These are phyloP conservation scores for Pythium pectinolyticum DNA, from an alignment of 352 stramenopile species.

Conservation along the genomic window DNA sequence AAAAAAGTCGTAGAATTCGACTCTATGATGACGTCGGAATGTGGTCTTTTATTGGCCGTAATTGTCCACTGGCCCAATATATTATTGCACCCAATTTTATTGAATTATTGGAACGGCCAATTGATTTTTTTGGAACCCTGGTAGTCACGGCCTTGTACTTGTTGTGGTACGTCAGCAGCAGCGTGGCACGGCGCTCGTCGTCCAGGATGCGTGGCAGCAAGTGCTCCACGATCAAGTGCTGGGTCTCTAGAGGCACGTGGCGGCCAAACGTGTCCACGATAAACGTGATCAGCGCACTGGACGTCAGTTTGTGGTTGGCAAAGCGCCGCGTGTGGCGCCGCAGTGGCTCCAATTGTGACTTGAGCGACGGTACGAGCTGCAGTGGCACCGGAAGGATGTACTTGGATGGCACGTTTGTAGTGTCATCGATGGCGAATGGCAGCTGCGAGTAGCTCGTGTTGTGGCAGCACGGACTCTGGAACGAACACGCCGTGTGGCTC, in stretches of 20 bases:
- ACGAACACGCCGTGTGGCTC: conserved; percentile 22
- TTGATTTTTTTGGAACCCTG: too few relatives aligned
- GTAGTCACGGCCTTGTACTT: conserved; percentile 28
- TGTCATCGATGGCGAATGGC: conserved; percentile 1
- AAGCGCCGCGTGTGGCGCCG: not conserved
- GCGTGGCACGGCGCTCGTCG: conserved; percentile 26
- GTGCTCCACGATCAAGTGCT: conserved; percentile 23
- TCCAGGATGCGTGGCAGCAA: conserved; percentile 14
- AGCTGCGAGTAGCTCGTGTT: conserved; percentile 24
- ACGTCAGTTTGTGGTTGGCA: conserved; percentile 11
- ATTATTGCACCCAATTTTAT: too few relatives aligned
- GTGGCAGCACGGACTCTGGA: conserved; percentile 28
- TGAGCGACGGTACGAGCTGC: conserved; percentile 6
- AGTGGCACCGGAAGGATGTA: conserved; percentile 1
- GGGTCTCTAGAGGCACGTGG: conserved; percentile 1
- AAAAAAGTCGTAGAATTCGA: too few relatives aligned
- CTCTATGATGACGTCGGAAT: too few relatives aligned
- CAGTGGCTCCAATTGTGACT: conserved; percentile 1
- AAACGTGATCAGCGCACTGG: conserved; percentile 3
- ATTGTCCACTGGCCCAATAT: too few relatives aligned
- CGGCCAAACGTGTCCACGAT: conserved; percentile 17
- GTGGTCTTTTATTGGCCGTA: too few relatives aligned
- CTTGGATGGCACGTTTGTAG: not conserved
- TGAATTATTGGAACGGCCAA: too few relatives aligned
- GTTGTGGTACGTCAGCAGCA: conserved; percentile 22